Evolutionary conservation across 257 asterid species (phyloP).

Genomic region (Primulina huaijiensis): DNA sequence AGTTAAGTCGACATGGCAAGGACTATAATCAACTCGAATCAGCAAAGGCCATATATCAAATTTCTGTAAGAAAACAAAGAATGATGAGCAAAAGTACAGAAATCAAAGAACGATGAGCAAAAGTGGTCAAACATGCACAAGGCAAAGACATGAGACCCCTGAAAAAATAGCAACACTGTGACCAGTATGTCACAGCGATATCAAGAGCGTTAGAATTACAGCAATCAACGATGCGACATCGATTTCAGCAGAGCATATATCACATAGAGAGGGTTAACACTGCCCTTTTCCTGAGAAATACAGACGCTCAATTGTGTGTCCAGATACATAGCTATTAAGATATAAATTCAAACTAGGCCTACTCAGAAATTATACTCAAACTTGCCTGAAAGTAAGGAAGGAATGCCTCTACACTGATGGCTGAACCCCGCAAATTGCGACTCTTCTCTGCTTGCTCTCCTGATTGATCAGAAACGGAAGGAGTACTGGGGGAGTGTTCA

Average conservation of each 20-base stretch:
- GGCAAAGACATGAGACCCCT: slow-evolving; percentile 9
- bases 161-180: slow-evolving; percentile 6
- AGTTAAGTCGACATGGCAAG: slow-evolving; percentile 82
- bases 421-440: slow-evolving; percentile 37
- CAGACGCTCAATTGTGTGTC: slow-evolving; percentile 6
- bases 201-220: slow-evolving; percentile 11
- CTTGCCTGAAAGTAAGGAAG: slow-evolving; percentile 93
- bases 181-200: slow-evolving; percentile 10
- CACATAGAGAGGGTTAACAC: slow-evolving; percentile 8
- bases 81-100: slow-evolving; percentile 13
- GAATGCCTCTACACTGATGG: slow-evolving; percentile 73
- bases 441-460: slow-evolving; percentile 41
- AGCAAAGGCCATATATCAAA: slow-evolving; percentile 80
- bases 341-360: slow-evolving; percentile 19
- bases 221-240: slow-evolving; percentile 11
- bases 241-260: slow-evolving; percentile 13
- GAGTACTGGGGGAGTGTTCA: slow-evolving; percentile 41
- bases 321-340: slow-evolving; percentile 6
- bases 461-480: slow-evolving; percentile 38
- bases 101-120: slow-evolving; percentile 30
- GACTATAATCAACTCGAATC: slow-evolving; percentile 88
- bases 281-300: slow-evolving; percentile 2
- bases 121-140: slow-evolving; percentile 11
- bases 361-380: slow-evolving; percentile 24
- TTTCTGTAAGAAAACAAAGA: slow-evolving; percentile 64